Percentiles rank a stretch among this genome's conserved stretches.
These are phyloP conservation scores for Xylariaceae sp. DNA, from an alignment of 2,329 filamentous ascomycete species.

Conservation along the genomic window DNA sequence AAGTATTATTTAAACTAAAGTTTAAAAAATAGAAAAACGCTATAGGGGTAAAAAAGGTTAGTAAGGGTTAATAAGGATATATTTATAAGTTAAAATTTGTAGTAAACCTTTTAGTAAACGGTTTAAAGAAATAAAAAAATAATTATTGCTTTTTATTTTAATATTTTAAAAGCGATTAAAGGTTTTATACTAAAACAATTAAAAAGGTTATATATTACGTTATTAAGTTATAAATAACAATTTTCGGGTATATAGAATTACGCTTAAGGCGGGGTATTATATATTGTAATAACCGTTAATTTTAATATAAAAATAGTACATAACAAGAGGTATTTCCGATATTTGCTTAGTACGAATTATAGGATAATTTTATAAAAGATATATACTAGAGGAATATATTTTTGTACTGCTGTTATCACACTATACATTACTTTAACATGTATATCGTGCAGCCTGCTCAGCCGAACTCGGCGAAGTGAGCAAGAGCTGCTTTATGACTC, in stretches of 20 bases:
- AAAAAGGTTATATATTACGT: neutral
- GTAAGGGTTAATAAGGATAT: neutral
- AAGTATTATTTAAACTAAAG: neutral
- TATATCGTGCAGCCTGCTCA: no score
- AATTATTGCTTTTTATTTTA: neutral
- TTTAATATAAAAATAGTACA: neutral
- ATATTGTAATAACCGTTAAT: neutral
- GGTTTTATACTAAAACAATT: neutral
- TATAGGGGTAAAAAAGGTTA: neutral
- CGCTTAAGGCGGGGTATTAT: neutral
- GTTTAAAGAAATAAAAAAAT: neutral
- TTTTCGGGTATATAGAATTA: neutral
- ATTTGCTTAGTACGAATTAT: neutral
- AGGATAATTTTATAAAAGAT: neutral
- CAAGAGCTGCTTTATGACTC: no score
- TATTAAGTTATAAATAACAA: neutral
- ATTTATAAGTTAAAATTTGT: neutral
- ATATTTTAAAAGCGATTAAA: neutral
- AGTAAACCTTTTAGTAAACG: neutral
- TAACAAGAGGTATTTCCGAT: neutral
- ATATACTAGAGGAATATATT: neutral
- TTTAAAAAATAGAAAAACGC: neutral
- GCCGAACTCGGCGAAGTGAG: no score
- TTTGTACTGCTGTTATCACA: neutral
- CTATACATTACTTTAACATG: neutral